Conservation (phyloP, 208 protist genomes). For the Acanthamoeba polyphaga region DNA sequence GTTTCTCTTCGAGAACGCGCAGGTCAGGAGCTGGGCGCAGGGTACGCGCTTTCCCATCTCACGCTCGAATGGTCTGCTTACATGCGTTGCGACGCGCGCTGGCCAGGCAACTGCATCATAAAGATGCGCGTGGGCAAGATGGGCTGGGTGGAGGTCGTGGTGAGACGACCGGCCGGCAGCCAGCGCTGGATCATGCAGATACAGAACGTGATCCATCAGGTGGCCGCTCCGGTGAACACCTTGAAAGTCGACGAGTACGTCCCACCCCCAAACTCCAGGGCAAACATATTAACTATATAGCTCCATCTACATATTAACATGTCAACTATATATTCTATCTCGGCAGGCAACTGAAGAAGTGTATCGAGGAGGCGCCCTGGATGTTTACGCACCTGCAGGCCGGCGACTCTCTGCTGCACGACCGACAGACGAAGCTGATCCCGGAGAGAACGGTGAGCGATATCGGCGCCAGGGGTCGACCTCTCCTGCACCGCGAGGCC, state of each 20-base stretch:
- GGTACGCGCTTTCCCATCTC: background rate
- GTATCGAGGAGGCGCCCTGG: conserved; percentile 17
- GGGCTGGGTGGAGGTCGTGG: conserved; percentile 61
- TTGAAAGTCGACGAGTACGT: conserved; percentile 15
- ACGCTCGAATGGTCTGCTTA: background rate
- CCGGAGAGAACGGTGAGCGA: conserved; percentile 20
- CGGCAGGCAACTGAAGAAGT: background rate
- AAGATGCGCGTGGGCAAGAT: conserved; percentile 50
- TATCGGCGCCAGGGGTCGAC: background rate
- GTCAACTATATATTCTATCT: no score
- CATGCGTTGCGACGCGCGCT: background rate
- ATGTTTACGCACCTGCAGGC: conserved; percentile 19
- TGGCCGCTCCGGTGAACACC: background rate
- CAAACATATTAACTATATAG: no score
- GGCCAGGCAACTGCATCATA: conserved; percentile 52
- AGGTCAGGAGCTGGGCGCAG: conserved; percentile 13
- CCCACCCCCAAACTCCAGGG: background rate
- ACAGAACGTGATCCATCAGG: conserved; percentile 62
- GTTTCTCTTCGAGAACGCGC: conserved; percentile 54
- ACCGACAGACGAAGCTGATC: background rate
- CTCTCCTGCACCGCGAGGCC: background rate
- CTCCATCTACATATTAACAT: background rate
- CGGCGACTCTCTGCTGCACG: background rate
- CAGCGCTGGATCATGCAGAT: conserved; percentile 67
- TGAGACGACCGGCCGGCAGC: conserved; percentile 9